Evolutionary conservation across 2,329 filamentous ascomycete genomes (phyloP).

Genomic region (Taxawa tesnikishii): DNA sequence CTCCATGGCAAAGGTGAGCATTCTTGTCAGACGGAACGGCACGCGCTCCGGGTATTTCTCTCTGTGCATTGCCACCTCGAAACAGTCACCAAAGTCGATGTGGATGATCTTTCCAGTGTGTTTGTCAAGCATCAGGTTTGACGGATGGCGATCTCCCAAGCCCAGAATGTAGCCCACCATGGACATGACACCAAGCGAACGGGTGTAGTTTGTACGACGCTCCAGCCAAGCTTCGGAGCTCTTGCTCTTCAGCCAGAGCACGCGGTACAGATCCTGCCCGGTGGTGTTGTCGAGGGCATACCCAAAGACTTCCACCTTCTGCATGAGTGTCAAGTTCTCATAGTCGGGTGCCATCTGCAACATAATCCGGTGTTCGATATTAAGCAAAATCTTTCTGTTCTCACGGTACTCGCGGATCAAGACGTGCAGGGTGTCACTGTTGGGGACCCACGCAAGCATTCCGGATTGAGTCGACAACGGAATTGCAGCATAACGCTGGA

Average conservation of each 20-base stretch:
- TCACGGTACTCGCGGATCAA: conserved; percentile 96
- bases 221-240: conserved; percentile 97
- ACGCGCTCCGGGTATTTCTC: conserved; percentile 98
- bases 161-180: conserved; percentile 99
- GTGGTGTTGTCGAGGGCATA: conserved; percentile 99
- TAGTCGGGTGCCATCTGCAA: conserved; percentile 99
- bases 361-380: conserved; percentile 99
- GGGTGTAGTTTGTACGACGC: conserved; percentile 94
- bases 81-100: conserved; percentile 98
- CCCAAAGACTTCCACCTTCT: conserved; percentile 98
- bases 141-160: conserved; percentile 90
- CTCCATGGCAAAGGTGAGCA: conserved; percentile 99
- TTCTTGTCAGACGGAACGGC: conserved; percentile 92
- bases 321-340: conserved; percentile 96
- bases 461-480: conserved; percentile 93
- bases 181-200: conserved; percentile 97
- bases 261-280: conserved; percentile 93
- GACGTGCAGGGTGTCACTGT: conserved; percentile 93
- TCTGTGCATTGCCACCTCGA: conserved; percentile 98
- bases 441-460: conserved; percentile 89
- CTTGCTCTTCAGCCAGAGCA: conserved; percentile 98
- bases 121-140: conserved; percentile 93
- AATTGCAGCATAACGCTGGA: conserved; percentile 93
- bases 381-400: conserved; percentile 90
- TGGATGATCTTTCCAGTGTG: conserved; percentile 95